Percentiles rank a stretch among this genome's conserved stretches.
phyloP scores from a whole-genome alignment of 2,329 filamentous ascomycete species.

The Metarhizium brunneum region DNA sequence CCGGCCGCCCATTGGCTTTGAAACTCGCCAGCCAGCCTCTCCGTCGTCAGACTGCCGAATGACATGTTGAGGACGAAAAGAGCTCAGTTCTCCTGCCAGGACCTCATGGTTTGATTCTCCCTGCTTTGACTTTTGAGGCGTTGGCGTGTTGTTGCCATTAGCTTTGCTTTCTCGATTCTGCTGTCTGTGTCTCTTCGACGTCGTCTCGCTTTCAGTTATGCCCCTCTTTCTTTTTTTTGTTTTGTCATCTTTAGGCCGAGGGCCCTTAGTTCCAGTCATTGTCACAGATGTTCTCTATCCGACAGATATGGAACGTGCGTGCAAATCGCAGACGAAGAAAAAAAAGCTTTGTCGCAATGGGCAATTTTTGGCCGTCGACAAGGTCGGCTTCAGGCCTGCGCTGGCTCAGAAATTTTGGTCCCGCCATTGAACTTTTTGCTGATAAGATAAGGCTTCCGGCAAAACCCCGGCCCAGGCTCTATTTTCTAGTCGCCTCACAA shows the following conservation, averaged over 20 bases:
- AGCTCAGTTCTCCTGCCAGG: constrained; percentile 3
- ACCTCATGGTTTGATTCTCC: constrained; percentile 2
- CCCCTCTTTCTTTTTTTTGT: constrained; percentile 40
- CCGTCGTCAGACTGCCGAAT: constrained; percentile 19
- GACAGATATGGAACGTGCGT: constrained; percentile 9
- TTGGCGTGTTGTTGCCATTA: constrained; percentile 12
- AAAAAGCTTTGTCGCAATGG: constrained; percentile 5
- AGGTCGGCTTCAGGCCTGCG: neutral
- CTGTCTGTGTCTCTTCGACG: constrained; percentile 31
- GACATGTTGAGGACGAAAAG: constrained; percentile 14
- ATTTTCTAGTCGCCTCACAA: neutral
- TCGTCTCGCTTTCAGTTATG: constrained; percentile 28
- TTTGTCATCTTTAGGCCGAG: constrained; percentile 24
- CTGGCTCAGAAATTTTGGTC: constrained; percentile 28
- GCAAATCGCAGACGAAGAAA: neutral
- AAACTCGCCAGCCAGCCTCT: constrained; percentile 46
- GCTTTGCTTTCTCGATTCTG: constrained; percentile 19
- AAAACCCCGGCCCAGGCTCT: constrained; percentile 17
- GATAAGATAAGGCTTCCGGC: constrained; percentile 31
- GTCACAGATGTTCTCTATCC: constrained; percentile 7
- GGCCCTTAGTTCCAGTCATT: constrained; percentile 26
- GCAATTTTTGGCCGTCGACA: constrained; percentile 4
- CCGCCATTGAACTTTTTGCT: constrained; percentile 29
- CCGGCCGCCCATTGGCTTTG: constrained; percentile 54
- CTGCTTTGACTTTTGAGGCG: constrained; percentile 1